Base-by-base conservation (phyloP, 305 asterid species). In the Fraxinus latifolia region DNA sequence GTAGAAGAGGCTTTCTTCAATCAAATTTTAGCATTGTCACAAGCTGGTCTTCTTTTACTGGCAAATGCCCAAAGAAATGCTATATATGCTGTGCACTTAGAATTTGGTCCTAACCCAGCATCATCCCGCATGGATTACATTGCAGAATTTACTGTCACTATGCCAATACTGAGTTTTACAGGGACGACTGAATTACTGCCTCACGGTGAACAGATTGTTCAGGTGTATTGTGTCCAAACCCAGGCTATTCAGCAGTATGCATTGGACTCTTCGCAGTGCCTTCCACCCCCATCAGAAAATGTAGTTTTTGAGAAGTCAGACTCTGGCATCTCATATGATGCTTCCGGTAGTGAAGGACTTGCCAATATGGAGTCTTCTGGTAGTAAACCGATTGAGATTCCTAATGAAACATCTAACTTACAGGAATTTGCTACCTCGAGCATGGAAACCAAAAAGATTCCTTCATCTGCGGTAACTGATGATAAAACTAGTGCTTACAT, bases 241-340 rank as follows among this genome's bases (percentile, higher is more conserved):
- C 98, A 90, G 87, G 98, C 98, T 77, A 95, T 95, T 86, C 98
- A 95, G 88, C 98, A 95, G 88, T 93, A 95, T 86, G 97, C 98
- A 62, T 83, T 95, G 89, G 98, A 95, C 76, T 87, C 94, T 80
- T 93, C 93, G 53, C 98, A 91, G 87, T 95, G 98, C 88, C 86
- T 93, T 70, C 97, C 98, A 47, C 91, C 93, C 74, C 97, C 94
- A 1, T 80, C 87, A 80, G 98, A 89, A 78, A 90, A 81, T 80
- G 82, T 82, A 44, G 74, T 83, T 34, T 85, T 84, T 68, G 97
- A 93, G 85, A 93, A 83, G 86, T 82, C 91, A 60, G 93, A 90
- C 31, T 89, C 98, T 76, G 87, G 83, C 81, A 85, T 79, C 74
- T 86, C 91, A 11, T 89, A 73, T 34, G 93, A 90, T 83, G 88